phyloP scores from a whole-genome alignment of 116 monocot genomes.

The Iris pallida region DNA sequence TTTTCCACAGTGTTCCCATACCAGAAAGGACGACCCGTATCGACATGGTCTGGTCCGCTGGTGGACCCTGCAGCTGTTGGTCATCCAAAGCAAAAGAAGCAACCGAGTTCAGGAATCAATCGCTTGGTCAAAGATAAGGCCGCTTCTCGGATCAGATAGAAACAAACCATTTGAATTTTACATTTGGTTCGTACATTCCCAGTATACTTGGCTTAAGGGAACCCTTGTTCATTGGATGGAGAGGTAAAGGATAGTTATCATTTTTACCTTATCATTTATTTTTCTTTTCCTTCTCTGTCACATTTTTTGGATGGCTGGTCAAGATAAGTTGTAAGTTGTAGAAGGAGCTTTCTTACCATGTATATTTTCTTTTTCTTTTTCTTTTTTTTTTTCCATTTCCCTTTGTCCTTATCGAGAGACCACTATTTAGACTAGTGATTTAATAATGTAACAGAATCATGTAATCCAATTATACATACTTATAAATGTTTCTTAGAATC shows the following conservation, averaged over 20 bases:
- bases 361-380: background rate
- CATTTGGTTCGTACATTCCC: background rate
- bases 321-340: background rate
- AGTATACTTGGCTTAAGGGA: no score
- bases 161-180: background rate
- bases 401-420: background rate
- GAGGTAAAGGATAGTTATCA: conserved; percentile 7
- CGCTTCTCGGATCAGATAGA: conserved; percentile 4
- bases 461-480: conserved; percentile 5
- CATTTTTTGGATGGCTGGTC: background rate
- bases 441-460: conserved; percentile 11
- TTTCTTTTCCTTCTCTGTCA: background rate
- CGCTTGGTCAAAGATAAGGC: background rate
- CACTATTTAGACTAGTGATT: background rate
- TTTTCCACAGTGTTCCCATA: conserved; percentile 33
- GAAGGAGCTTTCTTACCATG: background rate
- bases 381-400: background rate
- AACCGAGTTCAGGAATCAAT: background rate
- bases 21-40: conserved; percentile 12
- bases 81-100: conserved; percentile 12
- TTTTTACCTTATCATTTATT: background rate
- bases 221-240: background rate
- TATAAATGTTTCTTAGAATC: background rate
- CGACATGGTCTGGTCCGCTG: conserved; percentile 12
- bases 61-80: background rate